phyloP scores from a whole-genome alignment of 78 protist species.

The Dictyostelium citrinum region DNA sequence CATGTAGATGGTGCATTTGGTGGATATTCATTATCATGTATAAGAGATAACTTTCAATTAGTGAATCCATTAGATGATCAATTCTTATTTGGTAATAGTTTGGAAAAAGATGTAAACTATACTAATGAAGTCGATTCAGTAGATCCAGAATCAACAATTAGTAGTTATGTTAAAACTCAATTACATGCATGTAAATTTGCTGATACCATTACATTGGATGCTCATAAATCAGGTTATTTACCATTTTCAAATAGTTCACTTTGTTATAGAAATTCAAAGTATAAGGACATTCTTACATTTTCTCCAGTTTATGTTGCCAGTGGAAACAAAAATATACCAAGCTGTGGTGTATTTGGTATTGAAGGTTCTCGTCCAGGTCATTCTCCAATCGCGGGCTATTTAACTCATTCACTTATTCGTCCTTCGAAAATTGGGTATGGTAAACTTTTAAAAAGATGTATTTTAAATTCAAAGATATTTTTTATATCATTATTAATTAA shows the following conservation, averaged over 20 bases:
- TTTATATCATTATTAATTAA: background rate
- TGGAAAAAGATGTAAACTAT: background rate
- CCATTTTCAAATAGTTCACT: background rate
- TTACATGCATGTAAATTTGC: background rate
- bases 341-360: background rate
- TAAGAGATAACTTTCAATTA: background rate
- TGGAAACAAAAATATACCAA: background rate
- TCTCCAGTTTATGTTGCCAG: background rate
- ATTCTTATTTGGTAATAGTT: background rate
- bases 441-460: background rate
- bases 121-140: background rate
- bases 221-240: background rate
- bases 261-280: background rate
- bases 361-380: background rate
- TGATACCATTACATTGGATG: background rate
- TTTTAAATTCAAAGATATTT: background rate
- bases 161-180: background rate
- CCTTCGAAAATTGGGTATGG: background rate
- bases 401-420: background rate
- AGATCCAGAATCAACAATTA: background rate
- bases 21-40: background rate
- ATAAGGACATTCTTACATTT: background rate
- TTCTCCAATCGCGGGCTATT: background rate
- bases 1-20: conserved; percentile 20
- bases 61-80: background rate